Percentiles rank a stretch among this genome's conserved stretches.
Evolutionary conservation across 257 asterid species (phyloP).

Genomic region (Echites panduratus): DNA sequence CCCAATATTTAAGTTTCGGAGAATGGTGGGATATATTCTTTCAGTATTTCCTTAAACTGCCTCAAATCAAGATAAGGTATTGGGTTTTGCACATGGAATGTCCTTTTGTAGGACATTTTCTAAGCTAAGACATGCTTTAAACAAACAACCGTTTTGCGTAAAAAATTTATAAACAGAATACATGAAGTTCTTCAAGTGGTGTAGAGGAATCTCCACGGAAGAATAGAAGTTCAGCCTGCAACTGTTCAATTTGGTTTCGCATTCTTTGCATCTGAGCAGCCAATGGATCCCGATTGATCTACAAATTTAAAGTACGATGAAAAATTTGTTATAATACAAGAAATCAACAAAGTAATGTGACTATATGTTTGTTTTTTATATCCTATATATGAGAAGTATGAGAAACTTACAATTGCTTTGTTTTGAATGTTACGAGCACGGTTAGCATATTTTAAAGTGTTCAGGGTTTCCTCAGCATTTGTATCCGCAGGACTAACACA

Average conservation of each 20-base stretch:
- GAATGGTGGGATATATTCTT: neutral
- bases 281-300: constrained; percentile 91
- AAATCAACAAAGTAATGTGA: neutral
- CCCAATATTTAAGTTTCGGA: neutral
- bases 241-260: constrained; percentile 85
- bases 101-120: neutral
- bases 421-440: constrained; percentile 94
- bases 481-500: constrained; percentile 96
- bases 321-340: neutral
- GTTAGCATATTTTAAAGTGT: constrained; percentile 90
- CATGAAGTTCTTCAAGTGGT: constrained; percentile 84
- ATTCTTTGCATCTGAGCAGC: constrained; percentile 75
- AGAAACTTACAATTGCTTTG: constrained; percentile 77
- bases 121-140: neutral
- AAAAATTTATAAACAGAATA: constrained; percentile 6
- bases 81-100: neutral
- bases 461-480: constrained; percentile 88
- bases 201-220: constrained; percentile 66
- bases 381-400: neutral
- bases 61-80: neutral
- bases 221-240: constrained; percentile 83
- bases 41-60: neutral
- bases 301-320: constrained; percentile 15
- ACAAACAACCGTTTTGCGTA: neutral
- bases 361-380: too few species aligned